Evolutionary conservation across 345 rosid species (phyloP).

Genomic region (Stellera chamaejasme): DNA sequence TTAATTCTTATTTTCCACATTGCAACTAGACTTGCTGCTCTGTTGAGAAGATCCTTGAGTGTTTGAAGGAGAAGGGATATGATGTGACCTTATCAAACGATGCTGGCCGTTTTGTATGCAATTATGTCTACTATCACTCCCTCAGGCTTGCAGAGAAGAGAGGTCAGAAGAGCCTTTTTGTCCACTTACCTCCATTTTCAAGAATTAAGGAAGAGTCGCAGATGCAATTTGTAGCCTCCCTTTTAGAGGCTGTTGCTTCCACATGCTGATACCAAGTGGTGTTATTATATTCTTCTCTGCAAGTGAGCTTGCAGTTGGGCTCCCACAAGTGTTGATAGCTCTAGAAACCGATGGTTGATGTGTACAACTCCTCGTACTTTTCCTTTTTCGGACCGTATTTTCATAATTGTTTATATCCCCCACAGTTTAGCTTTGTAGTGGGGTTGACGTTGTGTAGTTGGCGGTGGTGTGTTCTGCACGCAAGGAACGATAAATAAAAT

Average conservation of each 20-base stretch:
- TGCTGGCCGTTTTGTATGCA: conserved; percentile 75
- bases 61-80: conserved; percentile 38
- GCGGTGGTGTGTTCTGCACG: too few relatives aligned
- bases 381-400: too few relatives aligned
- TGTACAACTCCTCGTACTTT: too few relatives aligned
- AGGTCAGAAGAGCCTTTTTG: conserved; percentile 64
- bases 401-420: too few relatives aligned
- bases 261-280: conserved; percentile 28
- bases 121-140: conserved; percentile 69
- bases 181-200: conserved; percentile 69
- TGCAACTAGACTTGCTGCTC: conserved; percentile 47
- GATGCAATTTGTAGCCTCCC: conserved; percentile 52
- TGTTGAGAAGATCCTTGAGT: conserved; percentile 26
- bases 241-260: conserved; percentile 60
- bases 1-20: conserved; percentile 1
- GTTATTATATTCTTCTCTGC: background rate
- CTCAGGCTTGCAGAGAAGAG: conserved; percentile 60
- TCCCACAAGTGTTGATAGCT: too few relatives aligned
- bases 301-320: background rate
- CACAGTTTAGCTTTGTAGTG: too few relatives aligned
- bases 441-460: too few relatives aligned
- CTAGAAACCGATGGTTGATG: too few relatives aligned
- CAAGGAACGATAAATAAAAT: too few relatives aligned
- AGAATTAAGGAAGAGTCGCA: conserved; percentile 57
- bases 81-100: conserved; percentile 46